These are phyloP conservation scores for Candida sanyaensis DNA, from an alignment of 1,139 yeast genomes.

Conservation along the genomic window DNA sequence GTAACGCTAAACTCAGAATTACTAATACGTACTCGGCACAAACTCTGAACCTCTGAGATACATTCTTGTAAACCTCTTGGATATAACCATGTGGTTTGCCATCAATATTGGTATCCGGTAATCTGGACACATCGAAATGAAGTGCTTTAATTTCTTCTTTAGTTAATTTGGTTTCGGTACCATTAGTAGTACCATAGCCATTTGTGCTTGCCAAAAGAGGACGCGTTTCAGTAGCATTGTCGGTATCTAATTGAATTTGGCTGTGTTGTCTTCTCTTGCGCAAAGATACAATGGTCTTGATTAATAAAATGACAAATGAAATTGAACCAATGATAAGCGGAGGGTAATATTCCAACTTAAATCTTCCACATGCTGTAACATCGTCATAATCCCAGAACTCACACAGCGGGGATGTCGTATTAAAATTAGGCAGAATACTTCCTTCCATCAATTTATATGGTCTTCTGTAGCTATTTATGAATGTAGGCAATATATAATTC, in stretches of 20 bases:
- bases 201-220: slow-evolving; percentile 34
- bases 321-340: slow-evolving; percentile 35
- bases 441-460: neutral
- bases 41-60: slow-evolving; percentile 53
- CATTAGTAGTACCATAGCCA: slow-evolving; percentile 31
- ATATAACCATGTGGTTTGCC: slow-evolving; percentile 59
- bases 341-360: slow-evolving; percentile 33
- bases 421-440: neutral
- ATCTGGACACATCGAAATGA: slow-evolving; percentile 52
- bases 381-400: slow-evolving; percentile 46
- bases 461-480: too few species aligned
- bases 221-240: slow-evolving; percentile 24
- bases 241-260: slow-evolving; percentile 8
- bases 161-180: neutral
- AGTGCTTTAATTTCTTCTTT: slow-evolving; percentile 34
- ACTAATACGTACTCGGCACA: slow-evolving; percentile 51
- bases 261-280: slow-evolving; percentile 10
- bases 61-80: slow-evolving; percentile 43
- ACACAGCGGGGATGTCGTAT: slow-evolving; percentile 48
- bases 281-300: slow-evolving; percentile 23
- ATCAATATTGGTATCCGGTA: slow-evolving; percentile 47
- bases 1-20: slow-evolving; percentile 41
- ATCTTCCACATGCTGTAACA: slow-evolving; percentile 48
- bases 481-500: too few species aligned
- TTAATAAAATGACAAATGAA: slow-evolving; percentile 29